Conservation (phyloP, 768 basidiomycete species). For the Mycena alexandri region DNA sequence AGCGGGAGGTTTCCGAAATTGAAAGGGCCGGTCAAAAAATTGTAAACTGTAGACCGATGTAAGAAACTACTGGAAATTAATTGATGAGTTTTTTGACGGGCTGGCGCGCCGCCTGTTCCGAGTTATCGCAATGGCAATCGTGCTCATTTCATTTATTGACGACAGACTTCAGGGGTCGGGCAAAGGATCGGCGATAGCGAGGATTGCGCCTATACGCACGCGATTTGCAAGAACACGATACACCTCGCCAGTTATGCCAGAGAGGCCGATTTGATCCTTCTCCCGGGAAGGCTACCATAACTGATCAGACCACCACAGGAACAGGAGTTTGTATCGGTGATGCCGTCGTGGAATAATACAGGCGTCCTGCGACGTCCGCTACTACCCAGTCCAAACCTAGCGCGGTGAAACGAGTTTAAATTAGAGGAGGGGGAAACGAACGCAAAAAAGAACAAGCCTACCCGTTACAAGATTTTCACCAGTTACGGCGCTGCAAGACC, state of each 20-base stretch:
- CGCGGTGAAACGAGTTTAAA: slow-evolving; percentile 15
- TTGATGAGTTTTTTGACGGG: slow-evolving; percentile 14
- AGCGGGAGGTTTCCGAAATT: slow-evolving; percentile 25
- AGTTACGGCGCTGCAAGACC: slow-evolving; percentile 92
- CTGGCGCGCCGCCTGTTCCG: slow-evolving; percentile 1
- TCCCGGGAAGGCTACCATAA: slow-evolving; percentile 18
- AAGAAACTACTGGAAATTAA: slow-evolving; percentile 20
- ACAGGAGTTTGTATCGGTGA: slow-evolving; percentile 38
- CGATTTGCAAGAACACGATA: slow-evolving; percentile 30
- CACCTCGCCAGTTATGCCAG: slow-evolving; percentile 5
- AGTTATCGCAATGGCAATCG: slow-evolving; percentile 30
- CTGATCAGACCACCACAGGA: slow-evolving; percentile 38
- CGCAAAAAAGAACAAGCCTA: slow-evolving; percentile 17
- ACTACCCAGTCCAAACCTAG: slow-evolving; percentile 90
- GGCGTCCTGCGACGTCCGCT: slow-evolving; percentile 84
- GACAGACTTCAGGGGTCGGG: slow-evolving; percentile 19
- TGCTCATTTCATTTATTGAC: slow-evolving; percentile 26
- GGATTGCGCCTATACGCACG: slow-evolving; percentile 14
- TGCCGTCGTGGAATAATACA: slow-evolving; percentile 77
- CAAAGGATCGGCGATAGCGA: slow-evolving; percentile 25
- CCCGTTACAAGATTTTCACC: slow-evolving; percentile 85
- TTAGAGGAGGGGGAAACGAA: not conserved
- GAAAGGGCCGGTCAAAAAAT: slow-evolving; percentile 16
- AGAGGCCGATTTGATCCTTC: slow-evolving; percentile 31
- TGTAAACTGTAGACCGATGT: slow-evolving; percentile 22